phyloP scores from a whole-genome alignment of 2,329 filamentous ascomycete species.

The Mycogone perniciosa region DNA sequence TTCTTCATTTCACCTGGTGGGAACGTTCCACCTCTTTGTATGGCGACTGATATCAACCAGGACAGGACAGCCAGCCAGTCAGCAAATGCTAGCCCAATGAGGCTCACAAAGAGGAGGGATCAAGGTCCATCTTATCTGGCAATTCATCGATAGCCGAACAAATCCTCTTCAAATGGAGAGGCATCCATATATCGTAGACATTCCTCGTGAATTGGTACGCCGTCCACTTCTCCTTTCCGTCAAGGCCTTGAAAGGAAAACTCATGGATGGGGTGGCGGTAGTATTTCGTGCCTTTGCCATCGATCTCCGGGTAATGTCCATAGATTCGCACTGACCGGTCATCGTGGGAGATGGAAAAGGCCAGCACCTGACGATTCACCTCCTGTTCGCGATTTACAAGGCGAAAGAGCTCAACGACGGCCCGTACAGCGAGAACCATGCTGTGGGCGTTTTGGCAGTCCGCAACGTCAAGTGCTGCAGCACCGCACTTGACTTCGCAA shows the following conservation, averaged over 20 bases:
- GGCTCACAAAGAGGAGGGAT: too few relatives aligned
- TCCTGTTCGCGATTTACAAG: constrained; percentile 29
- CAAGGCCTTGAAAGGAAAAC: constrained; percentile 25
- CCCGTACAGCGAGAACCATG: constrained; percentile 35
- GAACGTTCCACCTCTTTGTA: too few relatives aligned
- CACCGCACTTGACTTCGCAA: constrained; percentile 41
- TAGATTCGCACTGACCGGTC: constrained; percentile 30
- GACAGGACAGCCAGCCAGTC: neutral
- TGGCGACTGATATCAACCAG: neutral
- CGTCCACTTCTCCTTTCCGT: constrained; percentile 2
- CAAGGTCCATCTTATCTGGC: constrained; percentile 1
- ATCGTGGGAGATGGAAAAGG: constrained; percentile 35
- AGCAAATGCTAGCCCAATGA: too few relatives aligned
- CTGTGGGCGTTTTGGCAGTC: constrained; percentile 36
- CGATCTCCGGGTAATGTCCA: constrained; percentile 34
- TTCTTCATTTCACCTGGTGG: too few relatives aligned
- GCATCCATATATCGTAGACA: constrained; percentile 10
- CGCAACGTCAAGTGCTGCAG: constrained; percentile 29
- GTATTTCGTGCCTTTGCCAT: constrained; percentile 27
- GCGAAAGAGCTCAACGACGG: constrained; percentile 33
- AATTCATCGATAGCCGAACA: constrained; percentile 11
- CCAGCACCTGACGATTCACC: constrained; percentile 35
- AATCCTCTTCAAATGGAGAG: constrained; percentile 7
- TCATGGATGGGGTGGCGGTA: constrained; percentile 32
- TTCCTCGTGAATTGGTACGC: constrained; percentile 9